Conservation (phyloP, 2,329 filamentous ascomycete genomes). For the Aspergillus fumigatus region DNA sequence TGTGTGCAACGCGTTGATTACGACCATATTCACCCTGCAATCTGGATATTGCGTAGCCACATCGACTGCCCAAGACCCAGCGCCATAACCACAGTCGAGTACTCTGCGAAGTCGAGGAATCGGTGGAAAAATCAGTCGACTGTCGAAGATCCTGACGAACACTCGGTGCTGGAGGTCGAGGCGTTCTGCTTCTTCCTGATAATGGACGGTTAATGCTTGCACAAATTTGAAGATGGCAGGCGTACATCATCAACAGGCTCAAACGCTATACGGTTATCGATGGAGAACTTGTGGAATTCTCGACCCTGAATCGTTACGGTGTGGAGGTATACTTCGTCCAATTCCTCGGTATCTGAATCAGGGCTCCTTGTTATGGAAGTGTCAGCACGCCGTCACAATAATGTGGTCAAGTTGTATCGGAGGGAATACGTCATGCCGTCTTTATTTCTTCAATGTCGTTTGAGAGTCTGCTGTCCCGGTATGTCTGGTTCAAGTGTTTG, state of each 20-base stretch:
- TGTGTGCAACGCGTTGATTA: conserved; percentile 1
- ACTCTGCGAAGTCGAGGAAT: conserved; percentile 54
- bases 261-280: conserved; percentile 63
- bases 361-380: conserved; percentile 33
- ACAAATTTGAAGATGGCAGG: background rate
- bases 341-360: conserved; percentile 43
- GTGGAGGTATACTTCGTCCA: conserved; percentile 57
- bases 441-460: background rate
- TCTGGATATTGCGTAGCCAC: conserved; percentile 61
- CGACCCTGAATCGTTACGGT: conserved; percentile 59
- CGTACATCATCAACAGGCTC: conserved; percentile 66
- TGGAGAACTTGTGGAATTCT: conserved; percentile 62
- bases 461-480: background rate
- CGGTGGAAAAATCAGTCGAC: conserved; percentile 66
- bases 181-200: conserved; percentile 63
- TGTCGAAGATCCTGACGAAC: conserved; percentile 61
- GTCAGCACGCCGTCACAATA: conserved; percentile 22
- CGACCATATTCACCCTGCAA: conserved; percentile 53
- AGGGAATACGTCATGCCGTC: conserved; percentile 29
- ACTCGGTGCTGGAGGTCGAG: conserved; percentile 61
- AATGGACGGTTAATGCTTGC: background rate
- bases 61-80: conserved; percentile 66
- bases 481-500: background rate
- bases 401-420: conserved; percentile 6
- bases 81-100: conserved; percentile 69